Percentiles rank a stretch among this genome's conserved stretches.
Evolutionary conservation across 2,329 filamentous ascomycete genomes (phyloP).

Genomic region (Trichoderma afroharzianum): DNA sequence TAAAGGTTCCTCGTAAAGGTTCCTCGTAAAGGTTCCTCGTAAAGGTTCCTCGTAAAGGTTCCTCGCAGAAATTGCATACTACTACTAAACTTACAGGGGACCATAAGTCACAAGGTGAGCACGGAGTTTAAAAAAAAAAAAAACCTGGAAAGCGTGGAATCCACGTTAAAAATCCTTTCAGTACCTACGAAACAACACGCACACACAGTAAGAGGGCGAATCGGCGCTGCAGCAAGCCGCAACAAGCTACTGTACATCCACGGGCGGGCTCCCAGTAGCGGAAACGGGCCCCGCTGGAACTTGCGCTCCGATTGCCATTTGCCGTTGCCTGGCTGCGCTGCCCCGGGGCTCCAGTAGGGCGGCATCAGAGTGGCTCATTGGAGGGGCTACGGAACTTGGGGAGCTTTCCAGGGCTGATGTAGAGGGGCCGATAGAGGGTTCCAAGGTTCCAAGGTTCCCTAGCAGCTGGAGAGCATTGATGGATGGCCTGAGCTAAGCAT

Average conservation of each 20-base stretch:
- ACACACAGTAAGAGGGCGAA: neutral
- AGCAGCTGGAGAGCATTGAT: neutral
- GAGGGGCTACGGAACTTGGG: slow-evolving; percentile 6
- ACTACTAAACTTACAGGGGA: neutral
- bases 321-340: neutral
- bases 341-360: slow-evolving; percentile 6
- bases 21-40: neutral
- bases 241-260: neutral
- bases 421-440: slow-evolving; percentile 1
- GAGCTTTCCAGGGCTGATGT: neutral
- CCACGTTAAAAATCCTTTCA: neutral
- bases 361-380: slow-evolving; percentile 2
- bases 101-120: neutral
- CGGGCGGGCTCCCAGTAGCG: neutral
- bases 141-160: too few relatives aligned
- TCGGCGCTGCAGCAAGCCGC: neutral
- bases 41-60: neutral
- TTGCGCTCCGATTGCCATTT: slow-evolving; percentile 12
- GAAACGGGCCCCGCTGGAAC: slow-evolving; percentile 9
- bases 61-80: neutral
- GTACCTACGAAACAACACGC: neutral
- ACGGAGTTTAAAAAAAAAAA: neutral
- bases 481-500: neutral
- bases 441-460: too few relatives aligned
- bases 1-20: neutral